phyloP scores from a whole-genome alignment of 192 early-diverging fungal species.

The Podila minutissima region DNA sequence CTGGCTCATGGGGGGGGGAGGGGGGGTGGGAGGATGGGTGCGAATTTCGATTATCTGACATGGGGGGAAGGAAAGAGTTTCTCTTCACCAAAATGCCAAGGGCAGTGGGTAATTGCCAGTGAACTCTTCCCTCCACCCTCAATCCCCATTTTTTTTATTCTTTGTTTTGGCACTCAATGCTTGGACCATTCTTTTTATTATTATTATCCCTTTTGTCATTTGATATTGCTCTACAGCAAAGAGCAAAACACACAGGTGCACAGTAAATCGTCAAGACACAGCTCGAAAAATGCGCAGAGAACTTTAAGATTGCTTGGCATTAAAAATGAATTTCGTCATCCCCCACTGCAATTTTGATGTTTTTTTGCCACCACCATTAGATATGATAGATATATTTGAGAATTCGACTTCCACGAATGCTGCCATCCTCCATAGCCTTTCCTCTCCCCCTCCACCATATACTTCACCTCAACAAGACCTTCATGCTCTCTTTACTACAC shows the following conservation, averaged over 20 bases:
- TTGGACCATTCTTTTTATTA: too few species aligned
- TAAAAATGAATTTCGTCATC: slow-evolving; percentile 3
- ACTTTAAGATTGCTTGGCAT: slow-evolving; percentile 6
- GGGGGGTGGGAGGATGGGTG: too few species aligned
- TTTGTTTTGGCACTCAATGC: too few species aligned
- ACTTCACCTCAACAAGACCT: slow-evolving; percentile 2
- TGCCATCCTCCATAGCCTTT: background rate
- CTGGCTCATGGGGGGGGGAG: too few species aligned
- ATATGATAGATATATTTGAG: background rate
- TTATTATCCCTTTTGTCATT: slow-evolving; percentile 8
- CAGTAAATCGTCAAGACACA: slow-evolving; percentile 9
- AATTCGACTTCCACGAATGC: background rate
- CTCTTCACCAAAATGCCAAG: too few species aligned
- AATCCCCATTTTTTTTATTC: too few species aligned
- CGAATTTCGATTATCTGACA: too few species aligned
- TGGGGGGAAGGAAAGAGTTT: too few species aligned
- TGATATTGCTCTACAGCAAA: slow-evolving; percentile 5
- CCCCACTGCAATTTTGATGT: slow-evolving; percentile 7
- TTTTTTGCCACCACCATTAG: slow-evolving; percentile 5
- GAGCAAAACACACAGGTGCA: slow-evolving; percentile 1
- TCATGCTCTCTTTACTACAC: background rate
- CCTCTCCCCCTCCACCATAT: background rate
- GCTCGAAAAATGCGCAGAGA: slow-evolving; percentile 7
- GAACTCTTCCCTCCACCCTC: too few species aligned
- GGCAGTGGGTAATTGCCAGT: too few species aligned